Percentiles rank a stretch among this genome's conserved stretches.
Evolutionary conservation across 352 stramenopile species (phyloP).

Genomic region (Thalassiosira ordinaria): DNA sequence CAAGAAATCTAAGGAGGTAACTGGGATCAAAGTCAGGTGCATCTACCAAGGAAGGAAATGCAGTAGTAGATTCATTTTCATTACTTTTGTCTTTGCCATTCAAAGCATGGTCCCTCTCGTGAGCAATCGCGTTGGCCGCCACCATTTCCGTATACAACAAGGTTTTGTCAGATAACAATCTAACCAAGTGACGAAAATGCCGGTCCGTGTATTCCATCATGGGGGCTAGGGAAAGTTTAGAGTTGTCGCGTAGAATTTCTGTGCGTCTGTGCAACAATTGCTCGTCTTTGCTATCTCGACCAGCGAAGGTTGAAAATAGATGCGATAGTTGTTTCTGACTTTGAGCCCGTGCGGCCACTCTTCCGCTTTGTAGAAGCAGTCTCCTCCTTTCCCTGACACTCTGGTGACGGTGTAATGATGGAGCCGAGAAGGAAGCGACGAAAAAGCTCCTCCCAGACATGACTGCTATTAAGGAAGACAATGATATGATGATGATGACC

Average conservation of each 20-base stretch:
- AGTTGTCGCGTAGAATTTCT: conserved; percentile 32
- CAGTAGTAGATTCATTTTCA: too few relatives aligned
- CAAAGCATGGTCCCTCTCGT: conserved; percentile 64
- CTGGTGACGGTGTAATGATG: too few relatives aligned
- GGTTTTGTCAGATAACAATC: conserved; percentile 92
- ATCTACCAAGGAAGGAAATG: conserved; percentile 21
- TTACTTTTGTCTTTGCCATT: too few relatives aligned
- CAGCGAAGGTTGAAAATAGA: not conserved
- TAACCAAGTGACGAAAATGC: conserved; percentile 93
- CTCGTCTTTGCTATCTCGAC: not conserved
- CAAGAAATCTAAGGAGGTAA: conserved; percentile 68
- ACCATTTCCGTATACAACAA: conserved; percentile 99
- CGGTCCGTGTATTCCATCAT: conserved; percentile 99
- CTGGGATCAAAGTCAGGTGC: conserved; percentile 44
- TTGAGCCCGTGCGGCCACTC: too few relatives aligned
- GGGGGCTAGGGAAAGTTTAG: conserved; percentile 82
- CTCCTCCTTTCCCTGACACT: too few relatives aligned
- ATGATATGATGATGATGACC: too few relatives aligned
- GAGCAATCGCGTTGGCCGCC: conserved; percentile 92
- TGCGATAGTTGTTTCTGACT: too few relatives aligned
- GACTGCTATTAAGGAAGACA: too few relatives aligned
- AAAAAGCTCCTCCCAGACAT: too few relatives aligned
- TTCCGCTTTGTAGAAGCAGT: too few relatives aligned
- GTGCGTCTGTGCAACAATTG: not conserved
- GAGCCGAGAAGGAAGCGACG: too few relatives aligned